These are phyloP conservation scores for Aurantiochytrium sp. DNA, from an alignment of 108 stramenopile species.

Conservation along the genomic window DNA sequence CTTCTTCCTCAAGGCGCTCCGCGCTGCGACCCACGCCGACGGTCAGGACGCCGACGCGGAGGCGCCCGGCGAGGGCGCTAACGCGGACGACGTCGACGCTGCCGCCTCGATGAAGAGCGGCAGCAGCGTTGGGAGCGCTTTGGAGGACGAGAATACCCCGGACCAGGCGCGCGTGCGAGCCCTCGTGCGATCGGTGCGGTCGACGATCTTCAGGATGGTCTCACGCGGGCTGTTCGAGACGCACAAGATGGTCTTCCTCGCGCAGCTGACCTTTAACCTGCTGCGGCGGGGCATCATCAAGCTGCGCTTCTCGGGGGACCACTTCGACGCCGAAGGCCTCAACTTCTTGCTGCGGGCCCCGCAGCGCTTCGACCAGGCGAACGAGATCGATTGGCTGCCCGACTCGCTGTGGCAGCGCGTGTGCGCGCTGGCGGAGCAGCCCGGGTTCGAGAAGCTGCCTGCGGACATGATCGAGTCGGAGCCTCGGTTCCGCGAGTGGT, in stretches of 20 bases:
- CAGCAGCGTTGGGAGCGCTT: not conserved
- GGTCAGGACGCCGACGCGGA: not conserved
- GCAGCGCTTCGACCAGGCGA: constrained; percentile 29
- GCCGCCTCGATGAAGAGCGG: not conserved
- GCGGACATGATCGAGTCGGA: constrained; percentile 42
- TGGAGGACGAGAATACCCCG: not conserved
- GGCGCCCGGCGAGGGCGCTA: not conserved
- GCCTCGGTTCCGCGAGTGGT: constrained; percentile 51
- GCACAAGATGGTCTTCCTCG: constrained; percentile 43
- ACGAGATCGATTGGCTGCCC: constrained; percentile 54
- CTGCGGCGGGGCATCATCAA: not conserved
- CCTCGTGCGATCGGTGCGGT: constrained; percentile 29
- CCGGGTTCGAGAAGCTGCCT: constrained; percentile 38
- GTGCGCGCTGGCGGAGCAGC: not conserved
- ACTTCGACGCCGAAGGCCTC: constrained; percentile 42
- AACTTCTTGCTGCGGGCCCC: constrained; percentile 44
- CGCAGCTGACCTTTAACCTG: constrained; percentile 41
- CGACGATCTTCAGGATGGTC: constrained; percentile 49
- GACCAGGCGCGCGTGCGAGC: constrained; percentile 19
- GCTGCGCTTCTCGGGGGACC: not conserved
- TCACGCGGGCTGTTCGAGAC: constrained; percentile 49
- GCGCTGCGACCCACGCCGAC: not conserved
- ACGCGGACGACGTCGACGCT: not conserved
- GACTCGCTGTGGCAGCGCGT: constrained; percentile 32
- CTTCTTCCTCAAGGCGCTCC: constrained; percentile 45